These are phyloP conservation scores for Phialophora tarda DNA, from an alignment of 2,329 filamentous ascomycete genomes.

Conservation along the genomic window DNA sequence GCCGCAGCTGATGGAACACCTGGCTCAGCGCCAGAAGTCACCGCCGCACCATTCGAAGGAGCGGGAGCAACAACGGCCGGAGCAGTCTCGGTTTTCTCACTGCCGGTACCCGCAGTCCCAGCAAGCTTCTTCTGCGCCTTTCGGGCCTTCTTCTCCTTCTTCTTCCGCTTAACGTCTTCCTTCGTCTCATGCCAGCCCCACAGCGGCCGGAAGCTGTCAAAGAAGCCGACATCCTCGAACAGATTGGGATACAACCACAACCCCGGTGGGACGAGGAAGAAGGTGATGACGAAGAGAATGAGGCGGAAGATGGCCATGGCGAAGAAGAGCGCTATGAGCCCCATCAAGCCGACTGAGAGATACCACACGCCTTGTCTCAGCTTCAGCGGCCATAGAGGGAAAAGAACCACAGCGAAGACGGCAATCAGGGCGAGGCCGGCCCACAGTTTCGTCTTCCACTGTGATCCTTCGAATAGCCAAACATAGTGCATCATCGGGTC, in stretches of 20 bases:
- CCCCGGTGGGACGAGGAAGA: constrained; percentile 81
- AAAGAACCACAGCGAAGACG: constrained; percentile 89
- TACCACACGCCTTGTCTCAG: constrained; percentile 96
- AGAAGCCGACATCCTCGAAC: constrained; percentile 97
- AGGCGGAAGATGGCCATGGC: constrained; percentile 96
- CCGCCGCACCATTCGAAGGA: constrained; percentile 30
- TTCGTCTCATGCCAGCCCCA: constrained; percentile 91
- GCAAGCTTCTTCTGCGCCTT: constrained; percentile 36
- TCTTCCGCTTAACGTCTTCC: constrained; percentile 65
- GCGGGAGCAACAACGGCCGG: constrained; percentile 38
- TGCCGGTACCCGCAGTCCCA: constrained; percentile 15
- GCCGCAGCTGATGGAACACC: constrained; percentile 41
- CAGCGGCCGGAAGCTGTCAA: constrained; percentile 92
- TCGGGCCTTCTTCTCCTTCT: constrained; percentile 44
- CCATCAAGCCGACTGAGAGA: constrained; percentile 89
- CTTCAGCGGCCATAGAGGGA: constrained; percentile 93
- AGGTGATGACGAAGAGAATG: constrained; percentile 91
- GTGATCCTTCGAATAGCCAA: constrained; percentile 93
- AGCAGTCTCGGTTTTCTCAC: constrained; percentile 19
- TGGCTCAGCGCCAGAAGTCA: constrained; percentile 44
- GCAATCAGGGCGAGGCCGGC: constrained; percentile 79
- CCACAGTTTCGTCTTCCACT: constrained; percentile 92
- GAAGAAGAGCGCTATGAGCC: constrained; percentile 91
- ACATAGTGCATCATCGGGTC: constrained; percentile 80
- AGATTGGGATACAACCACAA: constrained; percentile 98